Percentiles rank a stretch among this genome's conserved stretches.
Conservation (phyloP, 495 filamentous ascomycete species). For the Penicillium dipodomyicola region DNA sequence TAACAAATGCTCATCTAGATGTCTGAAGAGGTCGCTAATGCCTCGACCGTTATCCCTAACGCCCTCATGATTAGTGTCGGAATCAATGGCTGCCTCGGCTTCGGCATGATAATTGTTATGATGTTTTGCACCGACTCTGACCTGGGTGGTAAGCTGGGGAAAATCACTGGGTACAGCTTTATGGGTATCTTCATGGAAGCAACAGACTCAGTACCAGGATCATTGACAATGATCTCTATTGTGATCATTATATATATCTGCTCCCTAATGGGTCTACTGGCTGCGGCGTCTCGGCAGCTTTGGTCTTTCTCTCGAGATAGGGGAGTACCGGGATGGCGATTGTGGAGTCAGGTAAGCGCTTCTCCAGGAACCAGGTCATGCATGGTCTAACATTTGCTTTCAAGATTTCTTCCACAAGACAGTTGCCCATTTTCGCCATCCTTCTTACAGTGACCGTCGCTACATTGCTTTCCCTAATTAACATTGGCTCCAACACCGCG, state of each 20-base stretch:
- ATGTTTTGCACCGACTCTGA: conserved; percentile 39
- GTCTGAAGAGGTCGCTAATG: conserved; percentile 43
- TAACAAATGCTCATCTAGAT: conserved; percentile 37
- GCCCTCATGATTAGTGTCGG: conserved; percentile 35
- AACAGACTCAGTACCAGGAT: conserved; percentile 39
- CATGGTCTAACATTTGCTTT: not conserved
- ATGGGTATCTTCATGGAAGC: conserved; percentile 49
- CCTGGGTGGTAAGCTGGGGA: conserved; percentile 27
- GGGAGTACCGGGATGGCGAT: conserved; percentile 52
- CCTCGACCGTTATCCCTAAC: conserved; percentile 31
- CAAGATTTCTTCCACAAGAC: conserved; percentile 13
- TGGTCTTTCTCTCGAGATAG: conserved; percentile 60
- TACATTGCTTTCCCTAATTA: conserved; percentile 40
- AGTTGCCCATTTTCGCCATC: conserved; percentile 27
- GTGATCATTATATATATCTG: conserved; percentile 36
- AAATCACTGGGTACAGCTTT: conserved; percentile 46
- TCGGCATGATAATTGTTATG: conserved; percentile 38
- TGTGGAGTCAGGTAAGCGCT: conserved; percentile 38
- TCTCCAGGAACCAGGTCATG: not conserved
- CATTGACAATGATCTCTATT: conserved; percentile 33
- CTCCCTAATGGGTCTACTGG: conserved; percentile 44
- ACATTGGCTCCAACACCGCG: conserved; percentile 41
- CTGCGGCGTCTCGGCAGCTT: conserved; percentile 49
- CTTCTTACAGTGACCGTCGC: conserved; percentile 29
- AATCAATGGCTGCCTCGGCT: conserved; percentile 43